Evolutionary conservation across 805 yeast genomes (phyloP), one percentile per base, ranked within the genome.

Genomic region (Kluyveromyces siamensis): DNA sequence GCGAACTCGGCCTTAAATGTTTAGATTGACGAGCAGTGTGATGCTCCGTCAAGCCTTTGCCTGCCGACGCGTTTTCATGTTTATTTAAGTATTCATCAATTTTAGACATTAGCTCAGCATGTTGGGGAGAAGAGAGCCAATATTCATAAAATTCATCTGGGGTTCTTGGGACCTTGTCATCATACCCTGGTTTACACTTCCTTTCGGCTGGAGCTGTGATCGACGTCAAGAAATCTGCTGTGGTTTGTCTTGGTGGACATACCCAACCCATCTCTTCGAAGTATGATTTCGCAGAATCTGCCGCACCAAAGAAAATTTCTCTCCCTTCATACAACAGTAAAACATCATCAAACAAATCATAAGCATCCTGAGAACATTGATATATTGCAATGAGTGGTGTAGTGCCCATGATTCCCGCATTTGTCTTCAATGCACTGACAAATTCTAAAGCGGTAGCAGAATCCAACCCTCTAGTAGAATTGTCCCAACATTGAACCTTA

Each of bases 391-490:
- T 75, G 48, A 81, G 62, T 6, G 84, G 78, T 6, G 84, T 72
- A n/a, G 73, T 69, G 13, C 73, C 71, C 41, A 71, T 58, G 35
- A 80, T 65, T 50, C 71, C 49, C 67, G 81, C 78, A 21, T 74
- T 67, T 3, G 79, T 71, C 58, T 75, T 76, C 53, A 78, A 67
- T 36, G 82, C 80, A 57, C 73, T 67, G 48, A 76, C 72, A 51
- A 77, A 78, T 56, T 78, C 81, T 53, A 76, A 65, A 11, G 83
- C 82, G 37, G 82, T 77, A 19, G 83, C 81, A 16, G 84, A 71
- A 68, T 79, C 84, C 61, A 79, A 71, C 54, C 84, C 84, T 71
- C 83, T 74, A 14, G 84, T 79, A n/a, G 83, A 76, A 52, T 79
- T 79, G 70, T 79, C 79, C 77, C 77, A 75, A 62, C 77, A 74